Evolutionary conservation across 2,329 filamentous ascomycete genomes (phyloP).

Genomic region (Curvularia sp.): DNA sequence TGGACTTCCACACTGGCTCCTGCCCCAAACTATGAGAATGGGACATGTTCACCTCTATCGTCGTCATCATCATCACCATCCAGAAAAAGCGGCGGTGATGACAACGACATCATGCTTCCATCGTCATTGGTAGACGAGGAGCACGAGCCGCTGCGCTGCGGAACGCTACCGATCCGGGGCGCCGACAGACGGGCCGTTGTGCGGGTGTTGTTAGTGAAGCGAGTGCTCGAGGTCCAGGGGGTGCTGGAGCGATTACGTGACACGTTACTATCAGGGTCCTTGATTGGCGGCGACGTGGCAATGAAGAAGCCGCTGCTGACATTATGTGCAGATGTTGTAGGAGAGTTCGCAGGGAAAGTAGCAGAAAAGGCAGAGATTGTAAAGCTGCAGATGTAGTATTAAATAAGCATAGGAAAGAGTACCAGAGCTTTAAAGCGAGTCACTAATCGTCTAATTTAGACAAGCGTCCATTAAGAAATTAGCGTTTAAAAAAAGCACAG

Average conservation of each 20-base stretch:
- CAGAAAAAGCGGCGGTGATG: constrained; percentile 1
- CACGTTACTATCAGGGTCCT: neutral
- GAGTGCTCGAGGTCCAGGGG: constrained; percentile 11
- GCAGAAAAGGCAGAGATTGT: constrained; percentile 6
- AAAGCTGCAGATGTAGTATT: constrained; percentile 15
- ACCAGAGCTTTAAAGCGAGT: too few species aligned
- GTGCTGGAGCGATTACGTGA: constrained; percentile 11
- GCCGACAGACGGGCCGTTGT: constrained; percentile 13
- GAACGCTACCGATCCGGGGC: constrained; percentile 10
- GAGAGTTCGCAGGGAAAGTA: constrained; percentile 10
- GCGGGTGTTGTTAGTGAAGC: constrained; percentile 11
- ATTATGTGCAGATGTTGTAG: constrained; percentile 6
- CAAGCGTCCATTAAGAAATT: too few species aligned
- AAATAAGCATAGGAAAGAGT: too few species aligned
- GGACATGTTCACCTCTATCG: constrained; percentile 5
- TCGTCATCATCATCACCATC: constrained; percentile 2
- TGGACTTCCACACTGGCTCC: constrained; percentile 1
- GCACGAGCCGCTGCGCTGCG: constrained; percentile 12
- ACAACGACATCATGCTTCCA: constrained; percentile 7
- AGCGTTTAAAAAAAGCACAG: too few species aligned
- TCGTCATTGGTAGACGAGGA: constrained; percentile 8
- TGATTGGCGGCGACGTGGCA: neutral
- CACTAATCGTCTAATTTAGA: too few species aligned
- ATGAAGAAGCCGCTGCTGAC: constrained; percentile 10
- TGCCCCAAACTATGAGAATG: constrained; percentile 1